Evolutionary conservation across 306 rosid species (phyloP), one percentile per base, ranked within the genome.

Genomic region (Casuarina cunninghamiana): DNA sequence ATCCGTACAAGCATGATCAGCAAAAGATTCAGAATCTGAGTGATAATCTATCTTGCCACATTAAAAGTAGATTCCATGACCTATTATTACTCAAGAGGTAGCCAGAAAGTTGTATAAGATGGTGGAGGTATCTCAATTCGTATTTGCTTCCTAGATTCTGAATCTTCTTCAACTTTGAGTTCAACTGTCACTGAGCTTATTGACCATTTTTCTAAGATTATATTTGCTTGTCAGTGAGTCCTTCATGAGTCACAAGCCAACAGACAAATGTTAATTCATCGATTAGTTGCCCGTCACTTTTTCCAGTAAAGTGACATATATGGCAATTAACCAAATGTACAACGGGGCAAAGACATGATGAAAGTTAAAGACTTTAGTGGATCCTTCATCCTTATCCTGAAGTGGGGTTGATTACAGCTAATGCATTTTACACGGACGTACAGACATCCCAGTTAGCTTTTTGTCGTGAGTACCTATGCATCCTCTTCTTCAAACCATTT

Each of bases 191-290:
- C 76, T 48, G 73, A 70, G 72, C 57, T 69, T 69, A 76, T 73
- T 15, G 43, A 76, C 53, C 74, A 63, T 67, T 75, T 70, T 46
- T 38, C 58, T 45, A n/a, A 65, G 12, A 17, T 81, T 63, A 84
- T 53, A 76, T 72, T 71, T 15, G 72, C 70, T 73, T 49, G 75
- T 83, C 72, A 10, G 13, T 75, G 17, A 75, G 32, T 53, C 78
- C 76, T 77, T 54, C 89, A 76, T 86, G 90, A 87, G 9, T 44
- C 48, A 89, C 50, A 37, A 58, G 69, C 82, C 91, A 86, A 83
- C 80, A 77, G 80, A 74, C 76, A 67, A 39, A 58, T 78, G 73
- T 53, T 13, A 50, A 75, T 69, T 77, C 75, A 77, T 75, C 6
- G 61, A 57, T 53, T n/a, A 39, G 61, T 35, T 67, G 87, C 75